phyloP scores from a whole-genome alignment of 345 rosid genomes.

The Leavenworthia alabamica region DNA sequence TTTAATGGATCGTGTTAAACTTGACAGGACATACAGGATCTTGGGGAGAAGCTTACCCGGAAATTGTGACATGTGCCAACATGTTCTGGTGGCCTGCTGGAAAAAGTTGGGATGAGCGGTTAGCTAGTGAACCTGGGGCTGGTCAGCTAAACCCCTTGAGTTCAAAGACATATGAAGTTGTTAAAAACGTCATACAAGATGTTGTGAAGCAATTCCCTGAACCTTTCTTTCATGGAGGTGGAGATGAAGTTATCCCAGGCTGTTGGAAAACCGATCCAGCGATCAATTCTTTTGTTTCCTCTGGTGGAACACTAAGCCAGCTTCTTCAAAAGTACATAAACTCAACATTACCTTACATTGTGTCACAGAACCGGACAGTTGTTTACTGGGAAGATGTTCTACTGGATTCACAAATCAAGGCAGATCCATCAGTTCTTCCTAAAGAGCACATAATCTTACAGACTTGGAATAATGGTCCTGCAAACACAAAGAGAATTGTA shows the following conservation, averaged over 20 bases:
- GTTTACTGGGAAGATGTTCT: constrained; percentile 85
- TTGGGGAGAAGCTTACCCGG: constrained; percentile 82
- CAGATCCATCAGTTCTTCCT: constrained; percentile 42
- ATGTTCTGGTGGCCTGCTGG: constrained; percentile 85
- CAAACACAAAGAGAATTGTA: constrained; percentile 58
- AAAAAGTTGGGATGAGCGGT: constrained; percentile 44
- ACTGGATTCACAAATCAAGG: constrained; percentile 47
- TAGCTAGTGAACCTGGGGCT: constrained; percentile 78
- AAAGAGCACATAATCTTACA: constrained; percentile 61
- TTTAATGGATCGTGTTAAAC: constrained; percentile 3
- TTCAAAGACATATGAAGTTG: constrained; percentile 64
- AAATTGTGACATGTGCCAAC: constrained; percentile 70
- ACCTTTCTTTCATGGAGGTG: constrained; percentile 65
- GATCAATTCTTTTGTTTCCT: constrained; percentile 49
- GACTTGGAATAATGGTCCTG: constrained; percentile 74
- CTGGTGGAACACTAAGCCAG: constrained; percentile 60
- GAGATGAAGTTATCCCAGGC: constrained; percentile 68
- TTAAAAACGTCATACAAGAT: constrained; percentile 53
- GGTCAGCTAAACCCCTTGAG: constrained; percentile 82
- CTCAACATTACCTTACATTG: constrained; percentile 52
- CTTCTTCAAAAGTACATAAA: constrained; percentile 57
- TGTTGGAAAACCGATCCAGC: constrained; percentile 73
- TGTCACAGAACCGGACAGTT: constrained; percentile 63
- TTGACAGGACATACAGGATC: constrained; percentile 67
- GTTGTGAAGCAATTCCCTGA: constrained; percentile 54